Evolutionary conservation across 345 rosid species (phyloP), one percentile per base, ranked within the genome.

Genomic region (Laguncularia racemosa): DNA sequence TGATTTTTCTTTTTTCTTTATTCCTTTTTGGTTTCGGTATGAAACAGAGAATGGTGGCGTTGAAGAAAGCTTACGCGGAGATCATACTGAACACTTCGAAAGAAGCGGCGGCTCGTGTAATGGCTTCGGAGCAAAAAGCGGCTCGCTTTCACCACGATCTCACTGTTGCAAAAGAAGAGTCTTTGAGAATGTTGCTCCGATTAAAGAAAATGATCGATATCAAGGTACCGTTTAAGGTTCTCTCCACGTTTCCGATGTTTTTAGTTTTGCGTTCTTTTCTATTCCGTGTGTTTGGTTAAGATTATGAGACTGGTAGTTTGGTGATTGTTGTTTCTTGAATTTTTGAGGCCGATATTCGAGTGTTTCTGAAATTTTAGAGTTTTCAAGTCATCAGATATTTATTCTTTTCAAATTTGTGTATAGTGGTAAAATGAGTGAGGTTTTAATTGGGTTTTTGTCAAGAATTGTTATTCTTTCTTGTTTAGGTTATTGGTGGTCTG

Each of bases 11-110:
- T 56, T 16, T 20, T 44, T 14, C 23, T 23, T 45, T 14, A 43
- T 40, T 17, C 46, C 44, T 49, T 17, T 8, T 28, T 17, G 3
- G 15, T 45, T 48, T 21, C 3, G 28, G 17, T 33, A 33, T 33
- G 9, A 33, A 33, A 33, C 23, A 82, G 95, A 78, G 75, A 75
- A 62, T 67, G 83, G 68, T 58, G 67, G 89, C 80, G 48, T 61
- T 86, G 78, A 82, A 86, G 85, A 79, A 73, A 73, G 89, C 88
- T 19, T 89, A 86, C 70, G 91, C 91, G 20, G 91, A 84, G 48
- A 84, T 89, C 17, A 77, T 89, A 50, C 67, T 84, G 49, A 84
- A 82, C 77, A 77, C 85, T 33, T 80, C 84, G 48, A 84, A 76
- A 62, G 95, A 86, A 76, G 82, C 91, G 13, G 86, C 95, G n/a